phyloP scores from a whole-genome alignment of 768 basidiomycete genomes.

The Pleurotus platypus region DNA sequence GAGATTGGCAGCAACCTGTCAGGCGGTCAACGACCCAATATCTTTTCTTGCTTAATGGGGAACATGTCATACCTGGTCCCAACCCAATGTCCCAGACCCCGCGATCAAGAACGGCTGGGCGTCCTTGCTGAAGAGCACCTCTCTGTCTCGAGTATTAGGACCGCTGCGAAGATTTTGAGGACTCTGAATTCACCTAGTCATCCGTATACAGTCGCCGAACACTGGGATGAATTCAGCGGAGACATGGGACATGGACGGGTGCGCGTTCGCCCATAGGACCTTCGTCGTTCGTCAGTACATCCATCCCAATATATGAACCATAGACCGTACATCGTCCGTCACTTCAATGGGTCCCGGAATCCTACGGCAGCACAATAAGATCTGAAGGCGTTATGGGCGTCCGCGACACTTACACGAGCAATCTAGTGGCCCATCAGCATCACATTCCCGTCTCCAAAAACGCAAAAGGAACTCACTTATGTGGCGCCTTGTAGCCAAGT shows the following conservation, averaged over 20 bases:
- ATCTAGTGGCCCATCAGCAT: conserved; percentile 24
- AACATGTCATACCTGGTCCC: conserved; percentile 72
- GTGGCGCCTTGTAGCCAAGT: conserved; percentile 30
- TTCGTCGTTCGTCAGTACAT: conserved; percentile 19
- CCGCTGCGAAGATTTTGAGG: not conserved
- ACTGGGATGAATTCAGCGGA: conserved; percentile 84
- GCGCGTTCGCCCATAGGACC: conserved; percentile 93
- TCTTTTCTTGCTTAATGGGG: not conserved
- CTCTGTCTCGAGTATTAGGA: conserved; percentile 31
- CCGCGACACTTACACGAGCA: conserved; percentile 42
- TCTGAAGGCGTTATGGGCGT: not conserved
- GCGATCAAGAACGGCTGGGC: conserved; percentile 93
- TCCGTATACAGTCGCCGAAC: conserved; percentile 85
- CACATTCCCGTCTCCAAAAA: conserved; percentile 30
- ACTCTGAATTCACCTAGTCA: conserved; percentile 56
- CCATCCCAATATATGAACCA: not conserved
- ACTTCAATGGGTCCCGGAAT: conserved; percentile 67
- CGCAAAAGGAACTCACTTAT: conserved; percentile 38
- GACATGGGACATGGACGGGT: conserved; percentile 85
- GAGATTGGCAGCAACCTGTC: conserved; percentile 83
- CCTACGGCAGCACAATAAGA: conserved; percentile 25
- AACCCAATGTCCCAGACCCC: conserved; percentile 93
- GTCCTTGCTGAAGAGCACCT: conserved; percentile 72
- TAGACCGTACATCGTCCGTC: conserved; percentile 35
- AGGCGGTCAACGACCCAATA: conserved; percentile 1